A percentile compares a stretch with the other conserved stretches of the same genome.
phyloP scores from a whole-genome alignment of 2,329 filamentous ascomycete genomes.

The Penicillium sp. region DNA sequence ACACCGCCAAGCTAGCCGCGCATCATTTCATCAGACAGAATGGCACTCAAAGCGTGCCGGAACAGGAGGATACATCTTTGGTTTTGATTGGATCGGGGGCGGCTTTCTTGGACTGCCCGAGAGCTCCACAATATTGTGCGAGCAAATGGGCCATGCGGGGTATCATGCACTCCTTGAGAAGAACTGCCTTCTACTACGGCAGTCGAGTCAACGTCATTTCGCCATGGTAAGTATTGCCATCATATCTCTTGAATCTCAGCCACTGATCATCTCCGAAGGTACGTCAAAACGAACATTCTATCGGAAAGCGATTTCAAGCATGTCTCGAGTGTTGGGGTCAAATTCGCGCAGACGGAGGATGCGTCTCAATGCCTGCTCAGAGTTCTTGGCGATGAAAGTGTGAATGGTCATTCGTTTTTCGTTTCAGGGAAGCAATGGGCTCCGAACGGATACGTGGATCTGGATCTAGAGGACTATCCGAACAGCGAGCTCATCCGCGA shows the following conservation, averaged over 20 bases:
- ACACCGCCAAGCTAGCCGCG: constrained; percentile 49
- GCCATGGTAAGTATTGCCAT: constrained; percentile 31
- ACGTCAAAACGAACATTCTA: constrained; percentile 36
- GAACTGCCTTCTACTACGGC: constrained; percentile 33
- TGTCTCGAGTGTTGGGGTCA: constrained; percentile 27
- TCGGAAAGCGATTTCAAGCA: constrained; percentile 27
- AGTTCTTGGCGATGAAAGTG: constrained; percentile 27
- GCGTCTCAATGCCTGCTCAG: constrained; percentile 27
- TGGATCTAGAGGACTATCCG: neutral
- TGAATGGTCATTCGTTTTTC: constrained; percentile 38
- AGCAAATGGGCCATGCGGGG: constrained; percentile 42
- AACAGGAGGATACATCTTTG: constrained; percentile 32
- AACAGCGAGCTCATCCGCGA: neutral
- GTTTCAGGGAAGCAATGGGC: constrained; percentile 36
- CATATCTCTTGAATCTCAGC: neutral
- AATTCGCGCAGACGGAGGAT: constrained; percentile 28
- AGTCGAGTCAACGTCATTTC: constrained; percentile 41
- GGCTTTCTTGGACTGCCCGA: constrained; percentile 35
- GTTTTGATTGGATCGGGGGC: constrained; percentile 38
- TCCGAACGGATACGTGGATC: constrained; percentile 33
- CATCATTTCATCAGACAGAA: constrained; percentile 41
- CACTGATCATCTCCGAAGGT: constrained; percentile 25
- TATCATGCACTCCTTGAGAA: constrained; percentile 39
- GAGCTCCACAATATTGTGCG: constrained; percentile 36
- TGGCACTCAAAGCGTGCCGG: constrained; percentile 17